Percentiles rank a stretch among this genome's conserved stretches.
phyloP scores from a whole-genome alignment of 441 rosid species.

The Erodium trifolium region DNA sequence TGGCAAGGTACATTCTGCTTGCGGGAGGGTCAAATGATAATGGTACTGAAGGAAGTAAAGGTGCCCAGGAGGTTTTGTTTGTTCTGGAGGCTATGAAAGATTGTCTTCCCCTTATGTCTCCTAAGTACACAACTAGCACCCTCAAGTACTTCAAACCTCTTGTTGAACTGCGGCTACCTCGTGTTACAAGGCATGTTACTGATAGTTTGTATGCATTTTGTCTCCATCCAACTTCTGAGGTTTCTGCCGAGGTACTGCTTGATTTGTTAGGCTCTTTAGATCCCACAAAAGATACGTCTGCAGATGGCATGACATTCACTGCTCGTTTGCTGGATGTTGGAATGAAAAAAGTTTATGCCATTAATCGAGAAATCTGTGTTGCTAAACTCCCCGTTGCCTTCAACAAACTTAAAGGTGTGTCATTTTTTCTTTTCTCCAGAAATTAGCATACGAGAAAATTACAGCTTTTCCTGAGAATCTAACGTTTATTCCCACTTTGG shows the following conservation, averaged over 20 bases:
- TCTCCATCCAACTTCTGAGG: conserved; percentile 41
- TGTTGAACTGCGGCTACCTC: conserved; percentile 46
- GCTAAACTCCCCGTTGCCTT: conserved; percentile 62
- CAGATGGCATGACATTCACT: conserved; percentile 57
- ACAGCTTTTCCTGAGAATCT: background rate
- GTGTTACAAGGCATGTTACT: conserved; percentile 59
- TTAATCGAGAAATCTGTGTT: conserved; percentile 58
- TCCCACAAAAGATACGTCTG: conserved; percentile 49
- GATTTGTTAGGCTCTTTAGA: conserved; percentile 60
- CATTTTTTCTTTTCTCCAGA: background rate
- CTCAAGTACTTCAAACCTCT: conserved; percentile 62
- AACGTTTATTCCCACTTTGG: conserved; percentile 8
- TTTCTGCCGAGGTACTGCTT: conserved; percentile 58
- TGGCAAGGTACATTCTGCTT: conserved; percentile 19
- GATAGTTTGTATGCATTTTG: conserved; percentile 61
- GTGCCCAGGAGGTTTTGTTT: conserved; percentile 68
- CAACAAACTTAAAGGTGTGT: conserved; percentile 68
- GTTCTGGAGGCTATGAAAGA: conserved; percentile 65
- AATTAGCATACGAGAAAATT: background rate
- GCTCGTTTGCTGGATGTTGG: conserved; percentile 79
- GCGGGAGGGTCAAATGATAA: too few species aligned
- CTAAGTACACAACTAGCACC: conserved; percentile 38
- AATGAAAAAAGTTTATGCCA: conserved; percentile 52
- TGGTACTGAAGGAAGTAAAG: conserved; percentile 41
- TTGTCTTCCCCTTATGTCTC: conserved; percentile 64